Conservation (phyloP, 73 alveolate genomes). For the Paramecium biaurelia region DNA sequence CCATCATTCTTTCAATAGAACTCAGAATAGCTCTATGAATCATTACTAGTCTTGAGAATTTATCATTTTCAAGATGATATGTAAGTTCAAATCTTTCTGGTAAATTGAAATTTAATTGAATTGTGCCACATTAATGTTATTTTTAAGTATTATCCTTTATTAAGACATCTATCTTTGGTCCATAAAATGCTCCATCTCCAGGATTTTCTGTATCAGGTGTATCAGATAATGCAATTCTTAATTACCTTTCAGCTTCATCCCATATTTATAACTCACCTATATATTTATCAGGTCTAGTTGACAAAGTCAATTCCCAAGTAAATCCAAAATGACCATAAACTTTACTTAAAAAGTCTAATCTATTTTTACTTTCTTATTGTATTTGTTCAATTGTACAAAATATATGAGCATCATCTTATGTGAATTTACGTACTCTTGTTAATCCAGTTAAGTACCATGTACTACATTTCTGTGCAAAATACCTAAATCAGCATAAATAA, state of each 20-base stretch:
- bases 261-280: conserved; percentile 94
- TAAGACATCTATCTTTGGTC: conserved; percentile 99
- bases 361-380: conserved; percentile 81
- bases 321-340: conserved; percentile 91
- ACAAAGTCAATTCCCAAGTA: conserved; percentile 86
- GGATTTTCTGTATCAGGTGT: conserved; percentile 94
- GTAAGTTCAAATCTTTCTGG: conserved; percentile 53
- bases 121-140: conserved; percentile 99
- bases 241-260: conserved; percentile 95
- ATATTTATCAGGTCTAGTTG: conserved; percentile 96
- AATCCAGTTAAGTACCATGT: conserved; percentile 99
- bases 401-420: conserved; percentile 99
- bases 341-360: conserved; percentile 82
- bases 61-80: conserved; percentile 85
- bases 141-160: conserved; percentile 97
- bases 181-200: conserved; percentile 99
- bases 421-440: conserved; percentile 98
- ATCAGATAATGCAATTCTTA: conserved; percentile 92
- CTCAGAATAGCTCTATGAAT: conserved; percentile 99
- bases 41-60: conserved; percentile 97
- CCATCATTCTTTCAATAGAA: conserved; percentile 96
- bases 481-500: conserved; percentile 99
- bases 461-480: conserved; percentile 99
- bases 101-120: conserved; percentile 94
- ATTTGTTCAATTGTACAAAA: conserved; percentile 97